Evolutionary conservation across 257 asterid genomes (phyloP), one percentile per base, ranked within the genome.

Genomic region (Solanum lycopersicoides): DNA sequence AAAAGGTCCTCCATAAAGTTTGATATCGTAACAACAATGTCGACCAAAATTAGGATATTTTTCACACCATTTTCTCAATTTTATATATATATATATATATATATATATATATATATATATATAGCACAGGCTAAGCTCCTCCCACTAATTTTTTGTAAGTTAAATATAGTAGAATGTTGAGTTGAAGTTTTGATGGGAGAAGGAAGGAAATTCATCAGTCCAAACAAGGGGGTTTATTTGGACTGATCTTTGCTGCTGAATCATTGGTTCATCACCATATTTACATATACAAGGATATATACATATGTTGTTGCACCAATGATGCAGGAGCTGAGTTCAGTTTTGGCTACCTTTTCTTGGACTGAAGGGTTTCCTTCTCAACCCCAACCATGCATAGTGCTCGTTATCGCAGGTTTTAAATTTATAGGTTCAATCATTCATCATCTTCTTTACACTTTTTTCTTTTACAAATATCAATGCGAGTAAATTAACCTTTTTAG

Each of bases 311-410:
- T 8, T 89, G 89, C 73, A 44, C 85, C 85, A 86, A 89, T 42
- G 88, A 88, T 76, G 88, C 88, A 79, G 88, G 88, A 85, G 88
- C 88, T 50, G 88, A 16, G 82, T 18, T 89, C 85, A 41, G 86
- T 83, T 14, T 23, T 83, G 30, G 30, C 87, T 83, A 71, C 87
- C 89, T 89, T 65, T 87, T 25, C 86, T 89, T 89, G 89, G 91
- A 89, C 91, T 89, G 91, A 89, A 89, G 91, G 91, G 87, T 89
- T 89, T 34, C 90, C 89, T 86, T 88, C 88, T 82, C 75, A 20
- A 32, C 11, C 45, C 42, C 34, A 76, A 76, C 23, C 23, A 41
- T 14, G 71, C 71, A 63, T n/a, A 7, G 13, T 63, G 71, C 32
- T 63, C 32, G 1, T 0, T 63, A 63, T 23, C 3, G 0, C 32